phyloP scores from a whole-genome alignment of 1,284 basidiomycete species.

The Wallemia mellicola region DNA sequence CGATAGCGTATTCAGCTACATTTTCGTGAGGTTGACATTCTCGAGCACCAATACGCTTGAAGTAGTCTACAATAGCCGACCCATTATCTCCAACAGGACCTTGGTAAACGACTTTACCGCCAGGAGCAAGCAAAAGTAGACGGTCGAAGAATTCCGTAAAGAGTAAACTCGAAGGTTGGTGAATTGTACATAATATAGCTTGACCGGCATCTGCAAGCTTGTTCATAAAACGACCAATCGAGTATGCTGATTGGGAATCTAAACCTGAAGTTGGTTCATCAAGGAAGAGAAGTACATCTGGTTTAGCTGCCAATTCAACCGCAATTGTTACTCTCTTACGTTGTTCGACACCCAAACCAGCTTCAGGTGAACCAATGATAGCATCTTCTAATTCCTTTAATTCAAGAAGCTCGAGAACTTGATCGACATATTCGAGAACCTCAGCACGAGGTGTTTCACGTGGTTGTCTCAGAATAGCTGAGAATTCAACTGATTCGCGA shows the following conservation, averaged over 20 bases:
- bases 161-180: conserved; percentile 36
- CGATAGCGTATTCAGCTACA: conserved; percentile 21
- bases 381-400: conserved; percentile 16
- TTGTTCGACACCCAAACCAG: conserved; percentile 23
- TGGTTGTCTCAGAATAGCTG: conserved; percentile 27
- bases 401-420: conserved; percentile 22
- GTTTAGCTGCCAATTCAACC: conserved; percentile 29
- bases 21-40: conserved; percentile 22
- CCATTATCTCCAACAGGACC: conserved; percentile 8
- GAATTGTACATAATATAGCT: conserved; percentile 19
- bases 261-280: conserved; percentile 26
- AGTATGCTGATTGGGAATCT: conserved; percentile 27
- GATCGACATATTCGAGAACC: conserved; percentile 23
- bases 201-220: conserved; percentile 55
- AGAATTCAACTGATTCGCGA: conserved; percentile 27
- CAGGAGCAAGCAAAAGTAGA: conserved; percentile 17
- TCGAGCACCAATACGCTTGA: conserved; percentile 22
- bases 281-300: conserved; percentile 24
- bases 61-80: conserved; percentile 18
- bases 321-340: conserved; percentile 29
- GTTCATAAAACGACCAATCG: conserved; percentile 23
- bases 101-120: conserved; percentile 10
- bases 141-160: conserved; percentile 31
- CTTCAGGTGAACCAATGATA: conserved; percentile 19
- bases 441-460: conserved; percentile 18